These are phyloP conservation scores for Scheffersomyces segobiensis DNA, from an alignment of 1,139 yeast species.

Conservation along the genomic window DNA sequence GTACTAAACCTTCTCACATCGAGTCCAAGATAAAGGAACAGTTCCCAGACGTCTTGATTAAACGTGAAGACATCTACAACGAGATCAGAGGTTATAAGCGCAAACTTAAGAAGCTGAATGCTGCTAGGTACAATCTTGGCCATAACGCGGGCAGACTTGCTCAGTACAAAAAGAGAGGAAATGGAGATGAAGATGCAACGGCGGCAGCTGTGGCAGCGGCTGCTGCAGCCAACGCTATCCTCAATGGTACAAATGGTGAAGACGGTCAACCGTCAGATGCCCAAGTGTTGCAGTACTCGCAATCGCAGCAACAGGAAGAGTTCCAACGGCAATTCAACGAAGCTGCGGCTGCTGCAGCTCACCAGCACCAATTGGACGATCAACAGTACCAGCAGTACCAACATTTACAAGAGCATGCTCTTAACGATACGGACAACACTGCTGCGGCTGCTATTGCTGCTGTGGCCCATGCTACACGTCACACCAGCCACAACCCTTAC, in stretches of 20 bases:
- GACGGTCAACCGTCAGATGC: slow-evolving; percentile 14
- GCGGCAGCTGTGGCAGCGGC: slow-evolving; percentile 13
- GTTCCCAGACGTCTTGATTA: slow-evolving; percentile 55
- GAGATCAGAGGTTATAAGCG: slow-evolving; percentile 61
- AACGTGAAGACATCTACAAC: slow-evolving; percentile 59
- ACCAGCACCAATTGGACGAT: slow-evolving; percentile 27
- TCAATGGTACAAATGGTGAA: slow-evolving; percentile 12
- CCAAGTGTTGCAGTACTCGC: slow-evolving; percentile 23
- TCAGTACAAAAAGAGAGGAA: slow-evolving; percentile 23
- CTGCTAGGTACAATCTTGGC: slow-evolving; percentile 6
- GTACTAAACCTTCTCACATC: slow-evolving; percentile 59
- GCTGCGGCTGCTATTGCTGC: slow-evolving; percentile 49
- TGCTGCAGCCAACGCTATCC: slow-evolving; percentile 5
- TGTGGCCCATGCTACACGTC: slow-evolving; percentile 36
- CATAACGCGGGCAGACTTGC: slow-evolving; percentile 10
- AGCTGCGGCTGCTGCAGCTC: slow-evolving; percentile 43
- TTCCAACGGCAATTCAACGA: slow-evolving; percentile 39
- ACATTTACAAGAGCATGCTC: slow-evolving; percentile 28
- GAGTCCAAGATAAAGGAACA: slow-evolving; percentile 54
- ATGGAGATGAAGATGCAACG: slow-evolving; percentile 31
- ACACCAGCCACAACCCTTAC: slow-evolving; percentile 18
- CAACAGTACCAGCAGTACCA: slow-evolving; percentile 36
- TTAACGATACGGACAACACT: slow-evolving; percentile 24
- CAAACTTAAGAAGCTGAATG: slow-evolving; percentile 47
- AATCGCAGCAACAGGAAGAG: slow-evolving; percentile 34